Evolutionary conservation across 1,284 basidiomycete species (phyloP).

Genomic region (Rhodotorula mucilaginosa): DNA sequence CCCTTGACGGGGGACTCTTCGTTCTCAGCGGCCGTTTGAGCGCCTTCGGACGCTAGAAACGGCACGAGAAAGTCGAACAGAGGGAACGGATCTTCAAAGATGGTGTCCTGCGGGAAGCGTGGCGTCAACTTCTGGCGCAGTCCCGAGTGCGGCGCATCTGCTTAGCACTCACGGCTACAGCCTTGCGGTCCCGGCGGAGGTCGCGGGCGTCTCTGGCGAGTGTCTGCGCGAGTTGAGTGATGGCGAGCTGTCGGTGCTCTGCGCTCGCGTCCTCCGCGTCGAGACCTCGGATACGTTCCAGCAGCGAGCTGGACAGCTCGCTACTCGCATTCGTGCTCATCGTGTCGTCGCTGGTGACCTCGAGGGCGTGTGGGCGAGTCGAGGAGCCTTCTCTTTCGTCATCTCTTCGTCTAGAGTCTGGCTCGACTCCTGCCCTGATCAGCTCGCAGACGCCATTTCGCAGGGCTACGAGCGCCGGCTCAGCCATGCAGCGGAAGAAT

Average conservation of each 20-base stretch:
- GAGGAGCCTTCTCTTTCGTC: too few species aligned
- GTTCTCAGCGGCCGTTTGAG: too few species aligned
- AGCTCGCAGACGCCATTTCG: too few species aligned
- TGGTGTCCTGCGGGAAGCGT: background rate
- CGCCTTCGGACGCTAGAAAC: background rate
- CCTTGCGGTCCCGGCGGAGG: background rate
- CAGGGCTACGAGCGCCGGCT: too few species aligned
- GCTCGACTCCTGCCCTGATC: too few species aligned
- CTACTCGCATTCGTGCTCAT: too few species aligned
- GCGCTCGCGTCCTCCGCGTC: background rate
- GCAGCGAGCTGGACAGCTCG: background rate
- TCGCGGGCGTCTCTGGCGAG: background rate
- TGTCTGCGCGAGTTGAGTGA: background rate
- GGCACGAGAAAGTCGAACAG: constrained; percentile 20
- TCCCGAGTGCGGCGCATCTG: too few species aligned
- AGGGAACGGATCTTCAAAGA: constrained; percentile 21
- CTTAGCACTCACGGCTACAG: background rate
- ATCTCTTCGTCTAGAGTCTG: too few species aligned
- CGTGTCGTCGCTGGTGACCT: too few species aligned
- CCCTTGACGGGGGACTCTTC: background rate
- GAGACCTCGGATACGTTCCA: background rate
- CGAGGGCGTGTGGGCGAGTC: too few species aligned
- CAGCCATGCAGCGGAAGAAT: too few species aligned
- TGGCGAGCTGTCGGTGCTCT: background rate
- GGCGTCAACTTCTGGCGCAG: too few species aligned